phyloP scores from a whole-genome alignment of 768 basidiomycete species.

The Agrocybe chaxingu region DNA sequence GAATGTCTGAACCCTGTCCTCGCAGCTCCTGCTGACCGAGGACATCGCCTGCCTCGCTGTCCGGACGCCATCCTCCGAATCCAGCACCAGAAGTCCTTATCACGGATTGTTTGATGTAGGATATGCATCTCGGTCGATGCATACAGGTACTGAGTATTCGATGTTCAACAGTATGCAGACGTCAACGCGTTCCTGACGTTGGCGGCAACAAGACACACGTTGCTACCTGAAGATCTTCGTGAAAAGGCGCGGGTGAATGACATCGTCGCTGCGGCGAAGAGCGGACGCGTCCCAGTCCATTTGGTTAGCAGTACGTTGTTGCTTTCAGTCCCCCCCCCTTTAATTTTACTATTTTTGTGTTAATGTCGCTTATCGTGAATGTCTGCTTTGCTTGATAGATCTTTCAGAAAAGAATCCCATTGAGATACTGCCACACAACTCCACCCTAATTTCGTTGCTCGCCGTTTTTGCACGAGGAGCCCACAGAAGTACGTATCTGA shows the following conservation, averaged over 20 bases:
- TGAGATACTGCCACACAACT: conserved; percentile 57
- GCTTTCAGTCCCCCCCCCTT: background rate
- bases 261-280: conserved; percentile 71
- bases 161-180: conserved; percentile 61
- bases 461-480: conserved; percentile 66
- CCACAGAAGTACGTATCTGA: conserved; percentile 54
- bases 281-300: conserved; percentile 69
- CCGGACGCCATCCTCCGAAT: conserved; percentile 26
- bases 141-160: conserved; percentile 2
- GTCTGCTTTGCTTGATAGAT: conserved; percentile 38
- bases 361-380: background rate
- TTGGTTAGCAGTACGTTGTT: conserved; percentile 70
- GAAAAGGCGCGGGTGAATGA: conserved; percentile 59
- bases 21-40: conserved; percentile 61
- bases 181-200: conserved; percentile 86
- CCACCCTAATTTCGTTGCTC: conserved; percentile 60
- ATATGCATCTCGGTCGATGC: background rate
- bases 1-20: conserved; percentile 1
- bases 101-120: conserved; percentile 77
- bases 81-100: conserved; percentile 26
- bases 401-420: conserved; percentile 84
- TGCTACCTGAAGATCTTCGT: conserved; percentile 55
- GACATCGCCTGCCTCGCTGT: conserved; percentile 66
- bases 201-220: conserved; percentile 75
- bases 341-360: background rate